Evolutionary conservation across 169 alveolate genomes (phyloP), one percentile per base, ranked within the genome.

Genomic region (Eimeria falciformis): DNA sequence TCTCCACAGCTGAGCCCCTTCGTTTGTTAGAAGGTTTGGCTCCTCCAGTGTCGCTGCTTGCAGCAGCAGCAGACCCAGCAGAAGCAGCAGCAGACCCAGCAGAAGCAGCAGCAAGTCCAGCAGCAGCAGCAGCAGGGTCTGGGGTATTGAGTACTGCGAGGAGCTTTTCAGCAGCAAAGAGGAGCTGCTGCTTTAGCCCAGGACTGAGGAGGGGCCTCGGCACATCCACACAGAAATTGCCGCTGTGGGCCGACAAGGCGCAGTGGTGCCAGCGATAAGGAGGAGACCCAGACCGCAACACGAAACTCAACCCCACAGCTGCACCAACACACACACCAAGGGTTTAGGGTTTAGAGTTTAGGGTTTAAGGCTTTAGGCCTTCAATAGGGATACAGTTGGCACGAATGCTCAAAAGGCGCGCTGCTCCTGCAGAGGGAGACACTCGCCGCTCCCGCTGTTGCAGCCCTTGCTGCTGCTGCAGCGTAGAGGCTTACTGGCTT

Each of bases 251-350:
- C 0, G 69, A 3, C 12, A 7, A 23, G 12, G 29, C 46, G 68
- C 86, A 77, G 69, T 77, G 86, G 21, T 77, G 86, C 86, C 86
- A 77, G 14, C 86, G 37, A 21, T 77, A 77, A 2, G 86, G 86
- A 0, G 68, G 47, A 3, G 25, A 14, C 21, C 86, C 86, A 4
- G 86, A 77, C 25, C 86, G 86, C 46, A 77, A 47, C 45, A 77
- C 86, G 25, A 77, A 77, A 47, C 86, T 77, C 18, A 77, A 25
- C 37, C 86, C 86, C 25, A 77, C 68, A 45, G 86, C 86, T 77
- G 86, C 86, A 77, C 69, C 68, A 45, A 47, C 86, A 77, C 17
- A 58, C 17, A 58, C 3, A 58, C 17, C 14, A 23, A 2, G 37
- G 11, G 43, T 23, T n/a, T 6, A 46, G 4, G 78, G 14, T 25